These are phyloP conservation scores for Phalaenopsis aphrodite DNA, from an alignment of 106 monocot species.

Conservation along the genomic window DNA sequence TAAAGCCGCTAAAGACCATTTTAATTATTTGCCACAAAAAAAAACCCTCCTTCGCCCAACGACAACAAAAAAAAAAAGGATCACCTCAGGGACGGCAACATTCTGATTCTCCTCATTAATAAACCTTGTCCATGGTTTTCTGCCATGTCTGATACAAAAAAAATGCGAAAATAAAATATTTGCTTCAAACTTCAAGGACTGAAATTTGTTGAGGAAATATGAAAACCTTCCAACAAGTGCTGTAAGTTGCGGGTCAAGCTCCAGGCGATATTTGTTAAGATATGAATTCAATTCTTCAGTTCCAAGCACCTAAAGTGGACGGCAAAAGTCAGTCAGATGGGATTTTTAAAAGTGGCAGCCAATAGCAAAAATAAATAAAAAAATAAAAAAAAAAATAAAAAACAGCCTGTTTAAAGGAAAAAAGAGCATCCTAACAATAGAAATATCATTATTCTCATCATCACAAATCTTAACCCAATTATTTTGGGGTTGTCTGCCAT, in stretches of 20 bases:
- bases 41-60: too few relatives aligned
- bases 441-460: too few relatives aligned
- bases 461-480: too few relatives aligned
- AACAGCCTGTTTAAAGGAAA: neutral
- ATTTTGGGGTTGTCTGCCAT: too few relatives aligned
- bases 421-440: too few relatives aligned
- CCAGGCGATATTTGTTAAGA: slow-evolving; percentile 63
- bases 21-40: neutral
- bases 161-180: neutral
- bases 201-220: slow-evolving; percentile 7
- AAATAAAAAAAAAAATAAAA: neutral
- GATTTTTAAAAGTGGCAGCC: neutral
- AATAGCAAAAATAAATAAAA: too few relatives aligned
- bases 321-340: neutral
- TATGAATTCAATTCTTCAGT: slow-evolving; percentile 71
- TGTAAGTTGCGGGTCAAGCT: slow-evolving; percentile 74
- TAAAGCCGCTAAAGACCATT: neutral
- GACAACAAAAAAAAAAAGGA: neutral
- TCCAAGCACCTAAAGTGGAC: slow-evolving; percentile 62
- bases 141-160: slow-evolving; percentile 49
- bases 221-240: slow-evolving; percentile 74
- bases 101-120: slow-evolving; percentile 75
- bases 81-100: slow-evolving; percentile 78
- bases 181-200: neutral
- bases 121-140: slow-evolving; percentile 87